Evolutionary conservation across 1,284 basidiomycete genomes (phyloP).

Genomic region (Ceratobasidium sp.): DNA sequence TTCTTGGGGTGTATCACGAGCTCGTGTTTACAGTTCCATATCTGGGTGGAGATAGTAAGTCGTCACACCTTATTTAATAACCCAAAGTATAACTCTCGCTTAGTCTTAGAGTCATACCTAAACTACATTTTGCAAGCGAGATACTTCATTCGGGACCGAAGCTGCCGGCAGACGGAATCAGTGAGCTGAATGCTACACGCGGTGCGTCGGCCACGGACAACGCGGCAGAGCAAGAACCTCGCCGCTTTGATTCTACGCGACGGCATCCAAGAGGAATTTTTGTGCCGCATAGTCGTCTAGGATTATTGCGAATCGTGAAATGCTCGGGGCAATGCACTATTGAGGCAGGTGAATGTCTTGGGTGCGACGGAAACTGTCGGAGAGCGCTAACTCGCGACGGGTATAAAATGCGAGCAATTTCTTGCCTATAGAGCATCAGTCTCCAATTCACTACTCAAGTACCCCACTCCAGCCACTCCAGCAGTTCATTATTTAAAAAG

Average conservation of each 20-base stretch:
- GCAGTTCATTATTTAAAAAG: neutral
- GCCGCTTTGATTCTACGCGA: conserved; percentile 6
- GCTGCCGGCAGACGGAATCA: neutral
- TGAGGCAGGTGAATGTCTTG: neutral
- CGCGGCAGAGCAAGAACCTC: neutral
- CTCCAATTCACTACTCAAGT: neutral
- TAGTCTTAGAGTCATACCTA: neutral
- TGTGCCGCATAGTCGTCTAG: neutral
- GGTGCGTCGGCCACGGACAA: neutral
- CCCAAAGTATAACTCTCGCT: no score
- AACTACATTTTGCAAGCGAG: neutral
- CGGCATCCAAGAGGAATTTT: neutral
- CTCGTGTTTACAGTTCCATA: neutral
- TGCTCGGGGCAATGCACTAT: neutral
- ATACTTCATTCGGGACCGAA: neutral
- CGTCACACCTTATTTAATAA: neutral
- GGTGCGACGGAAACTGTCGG: neutral
- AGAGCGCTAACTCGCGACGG: no score
- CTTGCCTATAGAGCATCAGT: neutral
- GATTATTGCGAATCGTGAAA: neutral
- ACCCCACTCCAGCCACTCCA: neutral
- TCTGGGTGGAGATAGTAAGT: neutral
- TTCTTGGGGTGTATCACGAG: neutral
- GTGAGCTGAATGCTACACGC: neutral
- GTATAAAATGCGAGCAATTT: neutral